Evolutionary conservation across 2,329 filamentous ascomycete genomes (phyloP), one percentile per base, ranked within the genome.

Genomic region (Cladosporium sp.): DNA sequence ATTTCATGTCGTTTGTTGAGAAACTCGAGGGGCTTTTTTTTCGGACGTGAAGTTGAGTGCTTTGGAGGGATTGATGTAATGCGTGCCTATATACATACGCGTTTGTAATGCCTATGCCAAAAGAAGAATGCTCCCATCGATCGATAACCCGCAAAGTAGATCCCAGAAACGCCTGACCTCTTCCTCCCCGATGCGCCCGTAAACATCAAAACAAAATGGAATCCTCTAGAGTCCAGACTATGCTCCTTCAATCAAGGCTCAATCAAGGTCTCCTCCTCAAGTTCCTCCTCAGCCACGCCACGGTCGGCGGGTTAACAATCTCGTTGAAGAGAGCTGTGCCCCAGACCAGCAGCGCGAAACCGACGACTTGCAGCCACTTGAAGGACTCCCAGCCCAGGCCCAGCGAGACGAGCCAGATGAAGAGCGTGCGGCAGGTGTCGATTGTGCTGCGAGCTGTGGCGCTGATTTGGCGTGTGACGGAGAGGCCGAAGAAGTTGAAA

Each of bases 401-500:
- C 5, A 99, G 86, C 21, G 92, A 96, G 16, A 97, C 91, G 30
- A 99, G 85, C 95, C 95, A 99, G 79, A 99, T 98, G 81, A 99
- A 98, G 1, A 99, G 86, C 0, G 95, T 99, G 48, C 94, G 89
- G 83, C 93, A 98, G 0, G 95, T 99, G 78, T 99, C 95, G 73
- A 99, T 98, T 34, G 94, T 98, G 34, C 92, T 96, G 67, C 95
- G 88, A 1, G 94, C 92, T 0, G 95, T 99, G 13, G 95, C 95
- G 68, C 91, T 96, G 70, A 99, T 92, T 68, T 81, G 89, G 67
- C 92, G 88, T 0, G 95, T 99, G 10, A 99, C 94, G 0, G 91
- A 95, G 11, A 99, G 86, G 8, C 95, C 95, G 78, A 99, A 99
- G 83, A 96, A 99, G 81, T 99, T 99, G 86, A 98, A 99, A 63